Evolutionary conservation across 176 grass and related monocot genomes (phyloP).

Genomic region (Carex cristatella): DNA sequence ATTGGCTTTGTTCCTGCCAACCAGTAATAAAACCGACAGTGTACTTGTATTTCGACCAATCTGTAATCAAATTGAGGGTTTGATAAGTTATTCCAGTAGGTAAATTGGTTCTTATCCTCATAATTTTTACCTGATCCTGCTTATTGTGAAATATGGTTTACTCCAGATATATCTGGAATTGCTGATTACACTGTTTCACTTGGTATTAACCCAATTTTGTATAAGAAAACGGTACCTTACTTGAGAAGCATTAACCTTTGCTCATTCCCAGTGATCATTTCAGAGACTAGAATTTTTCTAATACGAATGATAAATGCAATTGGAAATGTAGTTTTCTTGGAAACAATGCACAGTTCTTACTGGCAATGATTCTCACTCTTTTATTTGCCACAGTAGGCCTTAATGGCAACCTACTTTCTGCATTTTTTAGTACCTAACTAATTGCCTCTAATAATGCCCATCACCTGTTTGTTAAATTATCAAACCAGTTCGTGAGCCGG

Average conservation of each 20-base stretch:
- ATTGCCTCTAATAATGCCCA: neutral
- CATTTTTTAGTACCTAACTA: neutral
- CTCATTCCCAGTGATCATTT: neutral
- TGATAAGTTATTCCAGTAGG: neutral
- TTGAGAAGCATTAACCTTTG: neutral
- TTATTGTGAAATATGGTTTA: neutral
- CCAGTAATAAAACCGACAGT: neutral
- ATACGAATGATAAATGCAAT: neutral
- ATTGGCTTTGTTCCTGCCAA: neutral
- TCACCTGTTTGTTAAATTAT: constrained; percentile 25
- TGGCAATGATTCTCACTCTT: neutral
- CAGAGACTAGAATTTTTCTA: neutral
- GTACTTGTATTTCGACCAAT: neutral
- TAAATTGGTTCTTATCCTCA: neutral
- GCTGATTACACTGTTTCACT: neutral
- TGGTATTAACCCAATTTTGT: neutral
- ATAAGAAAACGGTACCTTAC: neutral
- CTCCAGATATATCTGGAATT: neutral
- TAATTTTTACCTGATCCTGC: neutral
- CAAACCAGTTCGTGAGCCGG: constrained; percentile 64
- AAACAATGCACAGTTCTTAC: neutral
- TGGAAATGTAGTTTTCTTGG: neutral
- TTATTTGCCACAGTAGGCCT: neutral
- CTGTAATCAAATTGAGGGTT: neutral
- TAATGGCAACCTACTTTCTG: neutral